Percentiles rank a stretch among this genome's conserved stretches.
Evolutionary conservation across 1,284 basidiomycete species (phyloP).

Genomic region (Cutaneotrichosporon daszewskae): DNA sequence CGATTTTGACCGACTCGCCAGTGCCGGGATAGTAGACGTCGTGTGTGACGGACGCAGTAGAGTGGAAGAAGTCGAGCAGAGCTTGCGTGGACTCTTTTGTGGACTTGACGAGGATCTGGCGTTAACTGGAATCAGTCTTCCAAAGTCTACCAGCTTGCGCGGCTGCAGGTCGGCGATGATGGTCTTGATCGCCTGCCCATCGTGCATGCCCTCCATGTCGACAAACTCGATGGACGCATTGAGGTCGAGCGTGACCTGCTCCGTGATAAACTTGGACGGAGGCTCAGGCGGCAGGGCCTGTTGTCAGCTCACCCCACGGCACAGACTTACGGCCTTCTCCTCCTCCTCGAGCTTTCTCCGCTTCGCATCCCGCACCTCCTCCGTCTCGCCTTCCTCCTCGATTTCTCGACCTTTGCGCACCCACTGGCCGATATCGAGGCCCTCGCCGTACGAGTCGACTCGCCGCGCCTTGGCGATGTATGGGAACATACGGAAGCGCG

Average conservation of each 20-base stretch:
- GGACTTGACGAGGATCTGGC: constrained; percentile 75
- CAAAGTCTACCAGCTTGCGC: constrained; percentile 78
- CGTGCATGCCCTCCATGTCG: constrained; percentile 92
- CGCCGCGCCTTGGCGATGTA: constrained; percentile 86
- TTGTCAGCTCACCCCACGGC: neutral
- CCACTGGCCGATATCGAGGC: constrained; percentile 90
- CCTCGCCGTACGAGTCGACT: constrained; percentile 94
- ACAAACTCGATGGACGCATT: constrained; percentile 82
- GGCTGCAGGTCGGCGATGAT: constrained; percentile 96
- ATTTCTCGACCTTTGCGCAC: constrained; percentile 78
- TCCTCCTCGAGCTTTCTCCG: constrained; percentile 67
- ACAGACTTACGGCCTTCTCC: constrained; percentile 62
- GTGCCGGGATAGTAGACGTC: constrained; percentile 76
- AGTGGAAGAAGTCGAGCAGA: constrained; percentile 70
- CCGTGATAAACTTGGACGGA: constrained; percentile 84
- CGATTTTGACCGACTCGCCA: constrained; percentile 76
- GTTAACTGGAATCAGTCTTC: neutral
- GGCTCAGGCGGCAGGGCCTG: constrained; percentile 70
- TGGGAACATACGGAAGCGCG: constrained; percentile 91
- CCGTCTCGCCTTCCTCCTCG: constrained; percentile 77
- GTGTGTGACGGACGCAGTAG: constrained; percentile 78
- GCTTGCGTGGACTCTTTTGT: constrained; percentile 60
- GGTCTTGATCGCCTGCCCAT: constrained; percentile 92
- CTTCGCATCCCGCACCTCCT: constrained; percentile 69
- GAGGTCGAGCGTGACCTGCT: constrained; percentile 67